phyloP scores from a whole-genome alignment of 2,329 filamentous ascomycete genomes.

The Colletotrichum sp. region DNA sequence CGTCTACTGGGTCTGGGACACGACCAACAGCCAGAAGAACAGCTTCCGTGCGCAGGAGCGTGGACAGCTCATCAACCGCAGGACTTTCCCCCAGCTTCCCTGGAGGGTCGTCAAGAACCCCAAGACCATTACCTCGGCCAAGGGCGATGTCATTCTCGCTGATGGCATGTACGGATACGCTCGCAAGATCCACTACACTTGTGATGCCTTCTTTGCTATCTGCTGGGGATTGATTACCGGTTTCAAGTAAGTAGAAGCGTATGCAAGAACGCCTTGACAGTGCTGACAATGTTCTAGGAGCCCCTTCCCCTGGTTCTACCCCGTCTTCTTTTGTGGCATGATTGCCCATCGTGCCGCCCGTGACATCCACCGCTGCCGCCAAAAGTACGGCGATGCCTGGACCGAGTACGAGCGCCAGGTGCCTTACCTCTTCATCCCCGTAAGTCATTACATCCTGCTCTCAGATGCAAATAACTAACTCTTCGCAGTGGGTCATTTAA shows the following conservation, averaged over 20 bases:
- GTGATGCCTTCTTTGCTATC: conserved; percentile 78
- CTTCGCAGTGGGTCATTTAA: neutral
- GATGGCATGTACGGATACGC: conserved; percentile 78
- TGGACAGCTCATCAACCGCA: conserved; percentile 72
- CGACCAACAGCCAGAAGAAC: conserved; percentile 92
- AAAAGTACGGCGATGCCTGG: conserved; percentile 85
- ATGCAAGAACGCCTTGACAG: fast-evolving
- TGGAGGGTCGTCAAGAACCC: conserved; percentile 87
- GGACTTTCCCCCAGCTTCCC: conserved; percentile 88
- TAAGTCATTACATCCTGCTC: conserved; percentile 26
- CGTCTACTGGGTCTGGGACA: conserved; percentile 92
- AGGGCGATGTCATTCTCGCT: conserved; percentile 78
- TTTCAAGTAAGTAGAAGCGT: conserved; percentile 51
- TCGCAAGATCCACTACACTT: conserved; percentile 68
- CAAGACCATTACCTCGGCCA: conserved; percentile 73
- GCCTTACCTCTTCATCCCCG: conserved; percentile 78
- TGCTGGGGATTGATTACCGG: conserved; percentile 84
- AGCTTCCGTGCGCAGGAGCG: conserved; percentile 83
- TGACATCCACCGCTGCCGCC: conserved; percentile 77
- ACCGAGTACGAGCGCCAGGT: conserved; percentile 79
- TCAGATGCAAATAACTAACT: neutral
- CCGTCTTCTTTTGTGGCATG: conserved; percentile 80
- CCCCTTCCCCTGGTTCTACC: conserved; percentile 91
- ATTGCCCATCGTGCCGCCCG: conserved; percentile 78
- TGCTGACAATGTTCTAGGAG: conserved; percentile 41